Evolutionary conservation across 2,329 filamentous ascomycete genomes (phyloP).

Genomic region (Apiospora pterosperma): DNA sequence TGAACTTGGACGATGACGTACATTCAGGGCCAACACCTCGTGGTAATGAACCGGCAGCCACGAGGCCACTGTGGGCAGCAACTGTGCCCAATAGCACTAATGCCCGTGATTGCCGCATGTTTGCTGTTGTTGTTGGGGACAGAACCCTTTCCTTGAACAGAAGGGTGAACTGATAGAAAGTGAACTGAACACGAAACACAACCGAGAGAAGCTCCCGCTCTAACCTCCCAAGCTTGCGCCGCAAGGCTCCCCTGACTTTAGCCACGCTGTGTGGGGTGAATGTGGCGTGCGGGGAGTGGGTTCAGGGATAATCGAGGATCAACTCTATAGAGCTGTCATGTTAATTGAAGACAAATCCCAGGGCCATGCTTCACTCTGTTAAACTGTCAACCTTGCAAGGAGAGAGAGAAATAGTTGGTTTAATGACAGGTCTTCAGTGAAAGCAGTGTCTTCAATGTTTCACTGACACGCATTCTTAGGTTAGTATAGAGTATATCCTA

Average conservation of each 20-base stretch:
- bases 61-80: slow-evolving; percentile 42
- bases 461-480: too few relatives aligned
- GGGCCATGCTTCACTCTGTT: neutral
- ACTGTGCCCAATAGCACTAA: slow-evolving; percentile 50
- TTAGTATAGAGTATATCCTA: too few relatives aligned
- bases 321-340: too few relatives aligned
- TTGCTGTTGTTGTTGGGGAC: slow-evolving; percentile 13
- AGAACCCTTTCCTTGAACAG: neutral
- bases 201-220: neutral
- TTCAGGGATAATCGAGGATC: neutral
- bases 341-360: neutral
- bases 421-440: too few relatives aligned
- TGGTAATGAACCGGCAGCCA: slow-evolving; percentile 67
- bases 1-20: slow-evolving; percentile 49
- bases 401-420: too few relatives aligned
- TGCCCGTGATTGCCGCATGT: slow-evolving; percentile 47
- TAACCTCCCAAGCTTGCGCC: neutral
- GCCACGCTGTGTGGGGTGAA: neutral
- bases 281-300: neutral
- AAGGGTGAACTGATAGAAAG: neutral
- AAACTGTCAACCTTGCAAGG: neutral
- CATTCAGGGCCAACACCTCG: slow-evolving; percentile 89
- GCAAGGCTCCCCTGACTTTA: neutral
- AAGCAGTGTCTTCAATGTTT: too few relatives aligned
- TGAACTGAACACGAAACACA: slow-evolving; percentile 7